Evolutionary conservation across 2,329 filamentous ascomycete species (phyloP).

Genomic region (Trichoderma semiorbis): DNA sequence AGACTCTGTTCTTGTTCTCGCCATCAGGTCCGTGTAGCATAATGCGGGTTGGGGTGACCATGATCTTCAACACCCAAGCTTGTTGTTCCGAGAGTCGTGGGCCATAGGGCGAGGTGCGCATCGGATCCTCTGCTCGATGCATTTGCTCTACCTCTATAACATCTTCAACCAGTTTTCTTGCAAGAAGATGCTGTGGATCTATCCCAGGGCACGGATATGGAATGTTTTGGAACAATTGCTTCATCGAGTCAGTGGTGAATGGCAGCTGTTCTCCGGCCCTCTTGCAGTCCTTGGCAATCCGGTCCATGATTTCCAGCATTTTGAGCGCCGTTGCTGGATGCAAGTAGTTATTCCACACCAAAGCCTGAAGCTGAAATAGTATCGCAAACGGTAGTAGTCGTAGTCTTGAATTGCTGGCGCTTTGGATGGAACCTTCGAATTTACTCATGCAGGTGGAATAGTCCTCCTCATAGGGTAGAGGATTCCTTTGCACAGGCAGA

Average conservation of each 20-base stretch:
- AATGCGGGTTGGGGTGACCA: conserved; percentile 58
- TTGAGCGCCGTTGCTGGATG: conserved; percentile 49
- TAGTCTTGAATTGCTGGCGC: conserved; percentile 20
- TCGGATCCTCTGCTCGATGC: conserved; percentile 27
- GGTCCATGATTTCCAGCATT: conserved; percentile 44
- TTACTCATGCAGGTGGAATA: conserved; percentile 26
- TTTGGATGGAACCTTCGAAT: conserved; percentile 34
- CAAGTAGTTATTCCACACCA: conserved; percentile 62
- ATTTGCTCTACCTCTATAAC: conserved; percentile 41
- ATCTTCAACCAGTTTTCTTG: conserved; percentile 38
- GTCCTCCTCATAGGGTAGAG: conserved; percentile 19
- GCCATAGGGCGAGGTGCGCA: conserved; percentile 28
- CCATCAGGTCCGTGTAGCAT: conserved; percentile 58
- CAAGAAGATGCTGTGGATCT: conserved; percentile 41
- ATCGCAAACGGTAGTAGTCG: conserved; percentile 47
- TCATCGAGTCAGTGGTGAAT: conserved; percentile 53
- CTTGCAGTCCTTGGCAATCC: conserved; percentile 27
- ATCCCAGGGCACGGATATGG: conserved; percentile 51
- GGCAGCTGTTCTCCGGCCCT: conserved; percentile 29
- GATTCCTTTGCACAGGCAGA: conserved; percentile 20
- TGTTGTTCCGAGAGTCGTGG: conserved; percentile 37
- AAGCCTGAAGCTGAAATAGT: conserved; percentile 59
- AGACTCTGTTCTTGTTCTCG: conserved; percentile 66
- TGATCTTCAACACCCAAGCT: conserved; percentile 51
- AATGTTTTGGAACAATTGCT: conserved; percentile 49